Conservation (phyloP, 164 flowering plant genomes). For the Litsea cubeba region DNA sequence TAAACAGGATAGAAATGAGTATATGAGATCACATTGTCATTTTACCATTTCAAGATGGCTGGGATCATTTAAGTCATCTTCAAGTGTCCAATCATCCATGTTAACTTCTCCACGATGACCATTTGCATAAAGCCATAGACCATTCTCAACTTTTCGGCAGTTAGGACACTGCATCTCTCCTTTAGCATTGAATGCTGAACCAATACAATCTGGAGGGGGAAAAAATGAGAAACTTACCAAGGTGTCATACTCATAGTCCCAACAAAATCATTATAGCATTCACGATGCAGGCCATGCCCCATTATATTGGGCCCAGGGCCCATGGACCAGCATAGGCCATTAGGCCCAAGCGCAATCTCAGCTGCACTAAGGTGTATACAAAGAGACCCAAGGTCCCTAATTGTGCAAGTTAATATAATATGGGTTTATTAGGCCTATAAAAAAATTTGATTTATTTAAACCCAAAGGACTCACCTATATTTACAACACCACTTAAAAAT, state of each 20-base stretch:
- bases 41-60: slow-evolving; percentile 70
- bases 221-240: neutral
- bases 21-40: neutral
- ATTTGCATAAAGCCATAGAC: slow-evolving; percentile 74
- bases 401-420: too few species aligned
- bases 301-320: neutral
- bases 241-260: neutral
- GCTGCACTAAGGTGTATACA: too few species aligned
- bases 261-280: neutral
- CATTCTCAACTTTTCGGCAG: slow-evolving; percentile 76
- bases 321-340: too few species aligned
- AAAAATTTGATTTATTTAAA: too few species aligned
- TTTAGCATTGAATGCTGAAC: slow-evolving; percentile 76
- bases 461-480: too few species aligned
- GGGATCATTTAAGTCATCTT: slow-evolving; percentile 69
- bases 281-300: neutral
- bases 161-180: slow-evolving; percentile 90
- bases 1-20: neutral
- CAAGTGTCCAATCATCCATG: slow-evolving; percentile 62
- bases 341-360: too few species aligned
- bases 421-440: too few species aligned
- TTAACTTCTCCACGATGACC: slow-evolving; percentile 52
- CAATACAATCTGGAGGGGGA: slow-evolving; percentile 68
- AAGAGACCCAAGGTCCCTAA: too few species aligned
- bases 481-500: too few species aligned